Evolutionary conservation across 352 stramenopile genomes (phyloP).

Genomic region (Blastocystis sp.): DNA sequence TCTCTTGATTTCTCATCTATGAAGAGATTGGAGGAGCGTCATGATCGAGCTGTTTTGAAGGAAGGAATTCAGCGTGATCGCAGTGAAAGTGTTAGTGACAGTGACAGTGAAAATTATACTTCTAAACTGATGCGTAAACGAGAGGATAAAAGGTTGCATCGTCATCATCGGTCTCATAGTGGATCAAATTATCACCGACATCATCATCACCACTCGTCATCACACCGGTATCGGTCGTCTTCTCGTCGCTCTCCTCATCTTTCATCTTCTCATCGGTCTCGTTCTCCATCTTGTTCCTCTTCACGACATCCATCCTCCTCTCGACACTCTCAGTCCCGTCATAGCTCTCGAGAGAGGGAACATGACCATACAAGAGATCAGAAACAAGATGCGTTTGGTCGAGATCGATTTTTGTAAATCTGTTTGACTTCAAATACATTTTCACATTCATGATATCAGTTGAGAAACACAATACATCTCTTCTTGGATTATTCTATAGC

Average conservation of each 20-base stretch:
- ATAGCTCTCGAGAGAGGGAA: not conserved
- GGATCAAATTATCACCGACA: too few species aligned
- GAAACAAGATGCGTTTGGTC: too few species aligned
- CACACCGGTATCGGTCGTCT: too few species aligned
- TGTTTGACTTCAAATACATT: too few species aligned
- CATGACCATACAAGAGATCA: too few species aligned
- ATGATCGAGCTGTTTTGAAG: not conserved
- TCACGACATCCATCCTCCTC: not conserved
- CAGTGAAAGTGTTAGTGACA: constrained; percentile 27
- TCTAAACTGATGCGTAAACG: not conserved
- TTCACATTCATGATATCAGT: constrained; percentile 41
- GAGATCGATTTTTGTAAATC: too few species aligned
- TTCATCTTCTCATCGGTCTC: not conserved
- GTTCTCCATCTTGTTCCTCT: not conserved
- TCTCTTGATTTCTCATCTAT: constrained; percentile 45
- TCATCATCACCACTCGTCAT: not conserved
- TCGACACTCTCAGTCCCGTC: not conserved
- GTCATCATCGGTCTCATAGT: not conserved
- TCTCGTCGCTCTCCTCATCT: not conserved
- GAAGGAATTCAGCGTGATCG: not conserved
- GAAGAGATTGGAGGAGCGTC: not conserved
- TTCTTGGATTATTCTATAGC: constrained; percentile 57
- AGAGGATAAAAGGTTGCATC: not conserved
- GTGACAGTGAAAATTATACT: constrained; percentile 48
- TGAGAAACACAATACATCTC: constrained; percentile 45